phyloP scores from a whole-genome alignment of 495 filamentous ascomycete genomes.

The Tuber brumale region DNA sequence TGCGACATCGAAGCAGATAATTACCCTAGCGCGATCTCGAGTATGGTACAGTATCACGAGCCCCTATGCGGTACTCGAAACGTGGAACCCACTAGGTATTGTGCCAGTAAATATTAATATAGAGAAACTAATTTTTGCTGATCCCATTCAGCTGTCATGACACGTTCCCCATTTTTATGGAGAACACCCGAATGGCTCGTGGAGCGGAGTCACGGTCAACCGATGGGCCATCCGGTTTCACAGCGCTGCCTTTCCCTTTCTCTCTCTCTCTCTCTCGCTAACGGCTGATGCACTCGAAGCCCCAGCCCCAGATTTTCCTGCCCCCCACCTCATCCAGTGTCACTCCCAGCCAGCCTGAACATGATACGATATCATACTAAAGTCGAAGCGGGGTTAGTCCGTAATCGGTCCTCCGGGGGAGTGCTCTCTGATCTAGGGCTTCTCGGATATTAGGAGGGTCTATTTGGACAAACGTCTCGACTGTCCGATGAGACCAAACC shows the following conservation, averaged over 20 bases:
- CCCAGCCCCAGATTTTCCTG: neutral
- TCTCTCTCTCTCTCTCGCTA: neutral
- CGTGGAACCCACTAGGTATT: neutral
- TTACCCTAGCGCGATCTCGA: neutral
- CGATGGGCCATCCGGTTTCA: neutral
- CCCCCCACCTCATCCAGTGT: no score
- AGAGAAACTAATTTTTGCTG: neutral
- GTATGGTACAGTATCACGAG: no score
- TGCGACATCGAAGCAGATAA: neutral
- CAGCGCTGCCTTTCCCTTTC: neutral
- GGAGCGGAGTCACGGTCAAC: no score
- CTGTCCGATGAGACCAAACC: neutral
- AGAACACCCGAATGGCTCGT: no score
- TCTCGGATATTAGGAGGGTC: neutral
- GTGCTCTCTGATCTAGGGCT: neutral
- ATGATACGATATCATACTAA: neutral
- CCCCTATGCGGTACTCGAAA: no score
- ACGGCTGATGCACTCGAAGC: neutral
- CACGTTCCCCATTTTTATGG: no score
- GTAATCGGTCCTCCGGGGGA: no score
- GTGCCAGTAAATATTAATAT: no score
- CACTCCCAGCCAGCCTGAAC: no score
- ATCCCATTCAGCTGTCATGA: neutral
- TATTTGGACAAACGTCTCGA: neutral
- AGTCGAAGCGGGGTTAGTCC: no score